Percentiles rank a stretch among this genome's conserved stretches.
These are phyloP conservation scores for Drechslerella dactyloides DNA, from an alignment of 2,329 filamentous ascomycete species.

Conservation along the genomic window DNA sequence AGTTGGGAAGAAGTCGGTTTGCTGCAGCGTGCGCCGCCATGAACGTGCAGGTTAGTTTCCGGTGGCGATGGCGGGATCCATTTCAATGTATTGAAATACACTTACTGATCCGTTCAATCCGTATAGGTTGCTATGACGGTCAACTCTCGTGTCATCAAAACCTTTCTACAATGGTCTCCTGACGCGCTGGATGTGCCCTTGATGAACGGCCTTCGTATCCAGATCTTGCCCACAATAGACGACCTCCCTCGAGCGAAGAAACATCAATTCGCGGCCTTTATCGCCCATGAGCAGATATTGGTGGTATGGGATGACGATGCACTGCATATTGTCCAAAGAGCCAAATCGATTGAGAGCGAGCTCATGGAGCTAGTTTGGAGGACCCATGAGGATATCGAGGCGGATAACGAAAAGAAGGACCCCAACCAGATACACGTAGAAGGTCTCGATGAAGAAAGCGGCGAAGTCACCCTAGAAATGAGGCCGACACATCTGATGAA, in stretches of 20 bases:
- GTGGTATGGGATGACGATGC: slow-evolving; percentile 85
- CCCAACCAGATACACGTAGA: slow-evolving; percentile 58
- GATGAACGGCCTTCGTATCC: slow-evolving; percentile 76
- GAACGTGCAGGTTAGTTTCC: slow-evolving; percentile 69
- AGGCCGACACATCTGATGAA: slow-evolving; percentile 74
- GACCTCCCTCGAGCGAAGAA: slow-evolving; percentile 75
- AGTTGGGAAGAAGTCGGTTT: slow-evolving; percentile 68
- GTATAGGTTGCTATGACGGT: slow-evolving; percentile 78
- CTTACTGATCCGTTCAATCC: slow-evolving; percentile 49
- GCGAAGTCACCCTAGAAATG: slow-evolving; percentile 69
- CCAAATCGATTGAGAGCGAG: slow-evolving; percentile 75
- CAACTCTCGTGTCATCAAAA: slow-evolving; percentile 79
- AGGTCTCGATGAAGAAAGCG: slow-evolving; percentile 75
- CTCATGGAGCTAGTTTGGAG: slow-evolving; percentile 80
- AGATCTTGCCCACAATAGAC: slow-evolving; percentile 74
- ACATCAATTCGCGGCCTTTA: slow-evolving; percentile 80
- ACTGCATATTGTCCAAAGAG: slow-evolving; percentile 71
- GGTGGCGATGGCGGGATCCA: not conserved
- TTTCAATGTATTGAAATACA: not conserved
- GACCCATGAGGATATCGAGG: slow-evolving; percentile 65
- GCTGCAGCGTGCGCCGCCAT: slow-evolving; percentile 70
- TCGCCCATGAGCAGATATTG: slow-evolving; percentile 72
- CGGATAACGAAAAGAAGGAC: slow-evolving; percentile 63
- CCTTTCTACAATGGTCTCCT: slow-evolving; percentile 75
- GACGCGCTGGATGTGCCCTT: slow-evolving; percentile 76